These are phyloP conservation scores for Hypomontagnella monticulosa DNA, from an alignment of 495 filamentous ascomycete genomes.

Conservation along the genomic window DNA sequence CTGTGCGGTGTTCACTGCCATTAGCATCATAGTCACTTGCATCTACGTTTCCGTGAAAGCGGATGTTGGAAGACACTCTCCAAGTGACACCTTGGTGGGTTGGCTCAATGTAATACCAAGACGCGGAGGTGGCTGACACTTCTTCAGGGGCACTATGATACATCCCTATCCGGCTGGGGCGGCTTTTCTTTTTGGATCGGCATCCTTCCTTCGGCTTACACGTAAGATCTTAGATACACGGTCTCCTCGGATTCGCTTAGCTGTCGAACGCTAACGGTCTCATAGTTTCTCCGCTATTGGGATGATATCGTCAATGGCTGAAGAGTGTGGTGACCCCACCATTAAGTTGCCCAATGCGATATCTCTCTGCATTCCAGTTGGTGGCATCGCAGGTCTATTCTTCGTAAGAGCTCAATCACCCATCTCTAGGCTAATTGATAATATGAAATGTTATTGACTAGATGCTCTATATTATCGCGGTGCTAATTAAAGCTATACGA, in stretches of 20 bases:
- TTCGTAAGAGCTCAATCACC: conserved; percentile 60
- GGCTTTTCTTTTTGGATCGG: conserved; percentile 65
- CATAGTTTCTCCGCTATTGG: conserved; percentile 63
- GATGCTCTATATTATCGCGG: not conserved
- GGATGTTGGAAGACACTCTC: conserved; percentile 59
- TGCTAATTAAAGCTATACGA: conserved; percentile 1
- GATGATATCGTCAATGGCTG: conserved; percentile 68
- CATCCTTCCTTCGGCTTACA: conserved; percentile 63
- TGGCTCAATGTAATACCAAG: conserved; percentile 53
- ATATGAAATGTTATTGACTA: not conserved
- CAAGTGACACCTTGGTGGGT: conserved; percentile 47
- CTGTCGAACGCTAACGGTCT: conserved; percentile 3
- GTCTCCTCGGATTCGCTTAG: not conserved
- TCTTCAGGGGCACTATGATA: conserved; percentile 64
- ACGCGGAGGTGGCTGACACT: conserved; percentile 51
- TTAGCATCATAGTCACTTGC: conserved; percentile 43
- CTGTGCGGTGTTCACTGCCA: conserved; percentile 50
- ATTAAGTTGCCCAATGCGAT: conserved; percentile 68
- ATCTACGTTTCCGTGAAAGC: conserved; percentile 65
- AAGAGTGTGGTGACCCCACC: conserved; percentile 65
- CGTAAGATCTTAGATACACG: conserved; percentile 31
- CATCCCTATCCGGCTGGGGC: conserved; percentile 62
- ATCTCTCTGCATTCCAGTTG: conserved; percentile 65
- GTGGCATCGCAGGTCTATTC: conserved; percentile 67
- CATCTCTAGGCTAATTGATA: not conserved